Evolutionary conservation across 2,329 filamentous ascomycete species (phyloP).

Genomic region (Coniochaeta prunicola): DNA sequence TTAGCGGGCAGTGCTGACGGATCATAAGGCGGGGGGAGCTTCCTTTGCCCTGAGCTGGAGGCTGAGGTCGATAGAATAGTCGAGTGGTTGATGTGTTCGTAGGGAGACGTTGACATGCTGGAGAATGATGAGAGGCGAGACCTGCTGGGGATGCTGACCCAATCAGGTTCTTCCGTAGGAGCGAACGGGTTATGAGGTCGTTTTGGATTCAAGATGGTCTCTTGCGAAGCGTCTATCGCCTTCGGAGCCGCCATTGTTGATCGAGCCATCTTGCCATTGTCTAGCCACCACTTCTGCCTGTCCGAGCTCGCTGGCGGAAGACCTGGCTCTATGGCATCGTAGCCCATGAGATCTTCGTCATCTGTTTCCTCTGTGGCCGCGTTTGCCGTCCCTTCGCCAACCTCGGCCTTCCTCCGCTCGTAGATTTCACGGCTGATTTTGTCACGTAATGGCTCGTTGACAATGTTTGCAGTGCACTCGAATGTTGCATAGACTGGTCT

Average conservation of each 20-base stretch:
- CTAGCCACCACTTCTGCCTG: constrained; percentile 63
- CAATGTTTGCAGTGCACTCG: constrained; percentile 70
- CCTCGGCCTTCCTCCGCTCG: constrained; percentile 55
- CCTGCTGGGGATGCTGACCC: constrained; percentile 60
- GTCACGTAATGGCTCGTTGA: constrained; percentile 70
- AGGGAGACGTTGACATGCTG: constrained; percentile 52
- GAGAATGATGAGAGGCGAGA: constrained; percentile 47
- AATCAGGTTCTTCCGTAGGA: constrained; percentile 69
- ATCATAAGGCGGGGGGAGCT: constrained; percentile 45
- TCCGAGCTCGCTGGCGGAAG: constrained; percentile 62
- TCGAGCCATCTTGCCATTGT: constrained; percentile 66
- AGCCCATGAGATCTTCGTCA: constrained; percentile 75
- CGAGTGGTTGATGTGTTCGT: constrained; percentile 49
- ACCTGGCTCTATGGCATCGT: constrained; percentile 76
- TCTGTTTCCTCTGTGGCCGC: constrained; percentile 52
- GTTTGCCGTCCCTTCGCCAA: constrained; percentile 56
- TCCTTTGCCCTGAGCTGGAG: constrained; percentile 38
- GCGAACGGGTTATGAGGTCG: constrained; percentile 78
- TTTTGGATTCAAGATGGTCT: constrained; percentile 62
- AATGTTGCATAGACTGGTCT: constrained; percentile 92
- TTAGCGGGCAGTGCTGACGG: constrained; percentile 37
- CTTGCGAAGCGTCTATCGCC: constrained; percentile 34
- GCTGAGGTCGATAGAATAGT: constrained; percentile 36
- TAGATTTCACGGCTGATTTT: constrained; percentile 70
- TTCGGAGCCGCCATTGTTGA: constrained; percentile 62